phyloP scores from a whole-genome alignment of 2,329 filamentous ascomycete genomes.

The Cytospora piceae region DNA sequence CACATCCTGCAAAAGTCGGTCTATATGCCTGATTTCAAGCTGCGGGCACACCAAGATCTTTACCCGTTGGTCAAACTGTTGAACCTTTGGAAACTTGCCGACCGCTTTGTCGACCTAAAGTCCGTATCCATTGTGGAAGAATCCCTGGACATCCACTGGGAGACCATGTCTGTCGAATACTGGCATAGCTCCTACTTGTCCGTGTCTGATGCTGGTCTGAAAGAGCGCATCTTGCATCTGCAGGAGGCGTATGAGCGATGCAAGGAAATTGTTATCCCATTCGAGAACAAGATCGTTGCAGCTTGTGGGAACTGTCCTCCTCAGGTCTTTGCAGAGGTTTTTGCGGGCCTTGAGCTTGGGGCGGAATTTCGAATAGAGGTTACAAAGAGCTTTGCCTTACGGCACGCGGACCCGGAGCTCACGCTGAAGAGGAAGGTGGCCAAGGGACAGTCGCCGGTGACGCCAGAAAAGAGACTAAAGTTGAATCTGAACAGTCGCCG shows the following conservation, averaged over 20 bases:
- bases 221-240: not conserved
- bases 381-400: conserved; percentile 3
- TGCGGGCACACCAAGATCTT: conserved; percentile 20
- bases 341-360: conserved; percentile 28
- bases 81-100: conserved; percentile 33
- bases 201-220: not conserved
- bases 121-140: conserved; percentile 30
- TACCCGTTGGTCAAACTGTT: conserved; percentile 21
- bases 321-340: conserved; percentile 32
- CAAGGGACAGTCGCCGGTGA: not conserved
- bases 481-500: not conserved
- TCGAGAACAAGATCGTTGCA: conserved; percentile 29
- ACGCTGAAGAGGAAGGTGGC: not conserved
- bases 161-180: not conserved
- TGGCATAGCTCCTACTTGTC: not conserved
- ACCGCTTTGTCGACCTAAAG: conserved; percentile 31
- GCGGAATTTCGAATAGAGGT: conserved; percentile 29
- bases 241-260: conserved; percentile 31
- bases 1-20: conserved; percentile 30
- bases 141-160: conserved; percentile 32
- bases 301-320: conserved; percentile 33
- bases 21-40: conserved; percentile 24
- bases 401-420: not conserved
- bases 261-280: conserved; percentile 31
- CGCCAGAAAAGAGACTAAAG: not conserved